Evolutionary conservation across 202 grass and related monocot species (phyloP), one percentile per base, ranked within the genome.

Genomic region (Musa balbisiana): DNA sequence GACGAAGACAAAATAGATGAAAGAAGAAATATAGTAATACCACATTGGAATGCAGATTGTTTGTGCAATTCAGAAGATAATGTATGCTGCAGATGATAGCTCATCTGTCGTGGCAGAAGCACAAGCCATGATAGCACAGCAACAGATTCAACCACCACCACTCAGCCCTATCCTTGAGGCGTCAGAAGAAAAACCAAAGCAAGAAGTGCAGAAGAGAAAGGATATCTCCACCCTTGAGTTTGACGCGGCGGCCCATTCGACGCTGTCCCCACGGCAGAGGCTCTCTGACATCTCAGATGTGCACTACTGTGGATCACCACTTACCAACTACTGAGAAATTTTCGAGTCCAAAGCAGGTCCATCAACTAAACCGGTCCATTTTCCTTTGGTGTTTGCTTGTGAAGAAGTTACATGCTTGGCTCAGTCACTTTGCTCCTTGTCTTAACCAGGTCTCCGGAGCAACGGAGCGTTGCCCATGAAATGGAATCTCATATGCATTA

Each of bases 231-330:
- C 87, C 65, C 27, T 89, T 63, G 90, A 91, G 43, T 59, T 92
- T 19, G 88, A 84, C 59, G 72, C 85, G 53, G 83, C 76, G 22
- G 81, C 90, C 9, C 83, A 69, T 73, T 85, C 93, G 3, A 68
- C 63, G 10, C 25, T 68, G 21, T 78, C 76, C 43, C 76, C 76
- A 22, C 84, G 90, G 84, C 83, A 69, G 51, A 90, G 93, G 78
- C 86, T 97, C 51, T 93, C 86, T 0, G 93, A 97, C 71, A 85
- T 97, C 80, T 93, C 84, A 0, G 86, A 97, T 22, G 84, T 93
- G 65, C 90, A 87, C 80, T 55, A 84, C 49, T 92, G 78, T 17
- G 85, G 84, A 26, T 97, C 93, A 14, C 93, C 90, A 0, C 72
- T 97, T 15, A 89, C 77, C 29, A 93, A 88, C 75, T 93, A 83